phyloP scores from a whole-genome alignment of 2,329 filamentous ascomycete species.

The Arthrobotrys sphaeroides region DNA sequence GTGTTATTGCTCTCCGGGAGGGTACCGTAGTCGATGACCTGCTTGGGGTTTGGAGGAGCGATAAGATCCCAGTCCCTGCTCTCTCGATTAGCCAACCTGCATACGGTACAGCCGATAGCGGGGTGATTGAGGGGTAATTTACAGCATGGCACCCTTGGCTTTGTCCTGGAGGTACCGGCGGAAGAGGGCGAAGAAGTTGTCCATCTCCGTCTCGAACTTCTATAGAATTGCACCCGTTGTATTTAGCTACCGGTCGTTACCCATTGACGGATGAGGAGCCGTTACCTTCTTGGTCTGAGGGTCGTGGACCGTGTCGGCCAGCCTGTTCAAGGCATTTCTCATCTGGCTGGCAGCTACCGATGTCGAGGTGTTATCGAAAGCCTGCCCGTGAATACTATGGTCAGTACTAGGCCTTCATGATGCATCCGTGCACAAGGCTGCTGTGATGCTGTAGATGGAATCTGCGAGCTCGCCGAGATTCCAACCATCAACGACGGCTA shows the following conservation, averaged over 20 bases:
- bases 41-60: constrained; percentile 86
- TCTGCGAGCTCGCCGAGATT: neutral
- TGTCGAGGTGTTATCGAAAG: constrained; percentile 98
- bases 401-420: constrained; percentile 2
- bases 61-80: constrained; percentile 94
- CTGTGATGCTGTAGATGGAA: neutral
- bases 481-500: constrained; percentile 8
- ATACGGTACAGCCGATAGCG: constrained; percentile 34
- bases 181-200: constrained; percentile 99
- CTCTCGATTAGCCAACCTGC: constrained; percentile 55
- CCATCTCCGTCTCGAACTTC: constrained; percentile 99
- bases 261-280: neutral
- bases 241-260: neutral
- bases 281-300: constrained; percentile 81
- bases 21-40: constrained; percentile 94
- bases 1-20: constrained; percentile 90
- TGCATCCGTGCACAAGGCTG: neutral
- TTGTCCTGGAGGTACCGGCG: constrained; percentile 98
- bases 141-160: constrained; percentile 93
- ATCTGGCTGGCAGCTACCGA: constrained; percentile 98
- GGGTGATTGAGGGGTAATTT: constrained; percentile 60
- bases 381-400: constrained; percentile 67
- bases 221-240: constrained; percentile 59
- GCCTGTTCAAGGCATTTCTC: constrained; percentile 94
- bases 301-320: constrained; percentile 89